A percentile compares a stretch with the other conserved stretches of the same genome.
Conservation (phyloP, 352 stramenopile species). For the Pythium pyrilobum region DNA sequence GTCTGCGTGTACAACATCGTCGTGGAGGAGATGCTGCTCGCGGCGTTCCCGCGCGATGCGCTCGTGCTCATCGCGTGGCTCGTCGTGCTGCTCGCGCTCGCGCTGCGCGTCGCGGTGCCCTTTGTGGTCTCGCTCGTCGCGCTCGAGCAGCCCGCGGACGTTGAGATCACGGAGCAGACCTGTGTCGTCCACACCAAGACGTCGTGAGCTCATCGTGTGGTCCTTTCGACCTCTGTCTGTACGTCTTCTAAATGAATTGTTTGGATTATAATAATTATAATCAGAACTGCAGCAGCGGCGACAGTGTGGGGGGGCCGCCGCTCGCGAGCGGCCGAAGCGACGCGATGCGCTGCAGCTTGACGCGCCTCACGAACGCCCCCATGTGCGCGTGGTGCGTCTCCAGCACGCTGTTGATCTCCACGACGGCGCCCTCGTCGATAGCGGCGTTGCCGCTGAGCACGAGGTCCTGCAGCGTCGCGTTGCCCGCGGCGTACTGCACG, state of each 20-base stretch:
- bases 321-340: slow-evolving; percentile 10
- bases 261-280: neutral
- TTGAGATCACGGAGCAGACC: slow-evolving; percentile 14
- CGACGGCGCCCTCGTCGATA: slow-evolving; percentile 32
- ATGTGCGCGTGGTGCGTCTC: slow-evolving; percentile 37
- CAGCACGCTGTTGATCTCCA: slow-evolving; percentile 32
- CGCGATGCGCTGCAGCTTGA: slow-evolving; percentile 62
- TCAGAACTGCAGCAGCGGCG: slow-evolving; percentile 23
- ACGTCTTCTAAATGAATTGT: neutral
- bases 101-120: slow-evolving; percentile 33
- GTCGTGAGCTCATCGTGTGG: neutral
- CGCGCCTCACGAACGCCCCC: slow-evolving; percentile 38
- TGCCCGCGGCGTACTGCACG: slow-evolving; percentile 51
- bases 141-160: slow-evolving; percentile 36
- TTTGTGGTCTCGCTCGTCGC: slow-evolving; percentile 49
- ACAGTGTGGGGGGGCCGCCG: slow-evolving; percentile 9
- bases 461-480: slow-evolving; percentile 51
- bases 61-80: slow-evolving; percentile 56
- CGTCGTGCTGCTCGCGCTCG: slow-evolving; percentile 30
- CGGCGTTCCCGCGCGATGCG: slow-evolving; percentile 46
- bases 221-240: neutral
- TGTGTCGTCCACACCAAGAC: slow-evolving; percentile 22
- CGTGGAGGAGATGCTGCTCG: slow-evolving; percentile 61
- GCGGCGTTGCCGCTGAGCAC: slow-evolving; percentile 54
- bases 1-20: slow-evolving; percentile 71